These are phyloP conservation scores for Metarhizium robertsii DNA, from an alignment of 2,329 filamentous ascomycete genomes.

Conservation along the genomic window DNA sequence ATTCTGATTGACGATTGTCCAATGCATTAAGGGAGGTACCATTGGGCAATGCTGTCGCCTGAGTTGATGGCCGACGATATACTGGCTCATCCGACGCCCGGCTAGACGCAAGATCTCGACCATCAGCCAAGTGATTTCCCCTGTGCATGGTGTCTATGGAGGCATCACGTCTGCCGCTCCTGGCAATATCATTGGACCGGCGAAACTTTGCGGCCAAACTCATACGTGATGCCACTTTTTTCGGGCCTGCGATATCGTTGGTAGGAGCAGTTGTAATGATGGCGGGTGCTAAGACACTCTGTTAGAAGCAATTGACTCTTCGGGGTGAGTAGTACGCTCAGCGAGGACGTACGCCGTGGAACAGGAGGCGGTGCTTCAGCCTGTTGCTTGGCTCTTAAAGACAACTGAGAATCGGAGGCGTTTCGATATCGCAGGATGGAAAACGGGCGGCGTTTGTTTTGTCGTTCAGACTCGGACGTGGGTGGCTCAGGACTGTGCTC, in stretches of 20 bases:
- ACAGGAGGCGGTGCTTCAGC: constrained; percentile 46
- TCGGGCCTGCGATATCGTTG: constrained; percentile 44
- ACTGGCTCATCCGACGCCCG: constrained; percentile 47
- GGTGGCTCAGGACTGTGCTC: constrained; percentile 27
- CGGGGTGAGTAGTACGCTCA: background rate
- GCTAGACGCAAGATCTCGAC: constrained; percentile 20
- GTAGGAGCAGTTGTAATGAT: constrained; percentile 94
- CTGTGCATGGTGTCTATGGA: background rate
- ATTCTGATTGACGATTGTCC: constrained; percentile 51
- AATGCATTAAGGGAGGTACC: constrained; percentile 38
- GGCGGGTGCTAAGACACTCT: constrained; percentile 40
- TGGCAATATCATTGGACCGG: constrained; percentile 38
- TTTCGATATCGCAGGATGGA: constrained; percentile 77
- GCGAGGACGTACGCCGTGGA: constrained; percentile 42
- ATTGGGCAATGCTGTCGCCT: constrained; percentile 18
- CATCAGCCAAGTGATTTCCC: constrained; percentile 10
- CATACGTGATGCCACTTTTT: constrained; percentile 47
- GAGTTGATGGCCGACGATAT: constrained; percentile 20
- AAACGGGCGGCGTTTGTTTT: constrained; percentile 49
- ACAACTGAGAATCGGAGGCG: constrained; percentile 86
- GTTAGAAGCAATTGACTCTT: background rate
- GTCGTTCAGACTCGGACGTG: constrained; percentile 25
- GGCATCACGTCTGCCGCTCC: constrained; percentile 15
- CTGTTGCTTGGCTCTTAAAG: constrained; percentile 63
- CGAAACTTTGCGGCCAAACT: constrained; percentile 44